Base-by-base conservation (phyloP, 768 basidiomycete species). In the Xerocomellus intermedius region DNA sequence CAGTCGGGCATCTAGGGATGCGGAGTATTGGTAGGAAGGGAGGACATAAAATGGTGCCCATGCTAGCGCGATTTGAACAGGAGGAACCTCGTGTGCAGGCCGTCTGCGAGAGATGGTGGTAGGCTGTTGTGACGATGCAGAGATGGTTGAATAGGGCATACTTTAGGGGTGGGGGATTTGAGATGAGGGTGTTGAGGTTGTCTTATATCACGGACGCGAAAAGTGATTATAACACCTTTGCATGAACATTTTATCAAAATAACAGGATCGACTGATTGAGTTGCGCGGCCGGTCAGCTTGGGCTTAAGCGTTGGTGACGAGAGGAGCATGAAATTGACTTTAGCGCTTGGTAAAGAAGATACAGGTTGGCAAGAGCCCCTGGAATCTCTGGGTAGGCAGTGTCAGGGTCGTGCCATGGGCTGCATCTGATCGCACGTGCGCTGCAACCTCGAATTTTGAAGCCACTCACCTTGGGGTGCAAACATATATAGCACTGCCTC, bases 311-410 rank as follows among this genome's bases (percentile, higher is more conserved):
- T 38, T 8, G 37, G n/a, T 5, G 30, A 5, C 13, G 33, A 33
- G 13, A 13, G 4, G 17, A 8, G 9, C 5, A 30, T 2, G 44
- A 21, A 46, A 3, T 24, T 24, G 4, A n/a, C 35, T 3, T 3
- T 0, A n/a, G 35, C n/a, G 7, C 22, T 39, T 26, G 17, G 24
- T 3, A 5, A n/a, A 24, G 16, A 14, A 24, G 4, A 19, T 19
- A 58, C 56, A 58, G 57, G 32, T 19, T 58, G 57, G 57, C 2
- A 24, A 5, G 6, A 2, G 2, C 7, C 22, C 32, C 17, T 13
- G 16, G 4, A 21, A 10, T 8, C 19, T 5, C 17, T 24, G 3
- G 14, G 16, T 7, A 6, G 3, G 36, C 37, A 21, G 37, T 55
- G 43, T 28, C 26, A 30, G 12, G 22, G 7, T 30, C 13, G 21